Percentiles rank a stretch among this genome's conserved stretches.
Evolutionary conservation across 75 land plant genomes (phyloP).

Genomic region (Picea sitchensis): DNA sequence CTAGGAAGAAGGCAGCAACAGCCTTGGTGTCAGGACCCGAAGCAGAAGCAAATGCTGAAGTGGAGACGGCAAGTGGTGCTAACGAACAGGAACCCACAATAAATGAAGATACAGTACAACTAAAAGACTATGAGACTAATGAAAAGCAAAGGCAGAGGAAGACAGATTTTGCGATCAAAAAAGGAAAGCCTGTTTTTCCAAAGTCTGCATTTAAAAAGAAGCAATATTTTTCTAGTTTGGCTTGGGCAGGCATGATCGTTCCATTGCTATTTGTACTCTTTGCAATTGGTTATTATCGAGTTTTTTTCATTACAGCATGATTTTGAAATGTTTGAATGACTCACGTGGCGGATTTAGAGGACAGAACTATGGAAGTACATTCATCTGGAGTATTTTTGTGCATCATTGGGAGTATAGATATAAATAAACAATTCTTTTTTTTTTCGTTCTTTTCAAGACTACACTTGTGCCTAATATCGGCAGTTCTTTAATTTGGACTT

Average conservation of each 20-base stretch:
- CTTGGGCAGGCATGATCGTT: background rate
- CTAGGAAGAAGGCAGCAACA: constrained; percentile 45
- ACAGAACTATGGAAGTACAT: background rate
- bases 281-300: constrained; percentile 9
- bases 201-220: constrained; percentile 8
- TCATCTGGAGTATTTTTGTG: background rate
- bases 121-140: background rate
- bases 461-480: background rate
- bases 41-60: constrained; percentile 11
- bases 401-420: background rate
- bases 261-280: background rate
- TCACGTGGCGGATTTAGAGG: background rate
- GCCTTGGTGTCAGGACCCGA: background rate
- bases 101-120: background rate
- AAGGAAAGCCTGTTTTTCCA: background rate
- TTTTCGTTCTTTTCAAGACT: background rate
- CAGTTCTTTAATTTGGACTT: background rate
- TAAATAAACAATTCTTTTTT: constrained; percentile 7
- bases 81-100: constrained; percentile 17
- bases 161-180: background rate
- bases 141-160: background rate
- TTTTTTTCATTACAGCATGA: background rate
- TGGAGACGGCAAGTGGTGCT: constrained; percentile 4
- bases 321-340: background rate
- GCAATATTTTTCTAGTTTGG: background rate